Conservation (phyloP, 768 basidiomycete genomes). For the Clitopilus passeckerianus region DNA sequence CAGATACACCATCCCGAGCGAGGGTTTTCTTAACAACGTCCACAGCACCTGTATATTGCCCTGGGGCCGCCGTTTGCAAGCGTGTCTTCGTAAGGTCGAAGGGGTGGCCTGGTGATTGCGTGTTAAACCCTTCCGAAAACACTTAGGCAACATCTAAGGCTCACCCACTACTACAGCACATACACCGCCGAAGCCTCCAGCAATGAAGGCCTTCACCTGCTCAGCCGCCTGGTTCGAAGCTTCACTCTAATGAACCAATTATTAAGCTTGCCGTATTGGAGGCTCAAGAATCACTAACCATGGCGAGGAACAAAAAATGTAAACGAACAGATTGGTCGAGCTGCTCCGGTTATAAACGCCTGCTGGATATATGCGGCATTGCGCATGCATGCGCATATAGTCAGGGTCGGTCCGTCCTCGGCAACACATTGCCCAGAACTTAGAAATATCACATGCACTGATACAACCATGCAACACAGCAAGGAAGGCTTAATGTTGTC, state of each 20-base stretch:
- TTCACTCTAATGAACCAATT: background rate
- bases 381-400: background rate
- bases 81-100: constrained; percentile 98
- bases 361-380: background rate
- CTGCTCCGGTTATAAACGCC: background rate
- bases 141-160: constrained; percentile 21
- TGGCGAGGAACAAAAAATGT: background rate
- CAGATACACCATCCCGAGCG: constrained; percentile 84
- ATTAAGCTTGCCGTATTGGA: background rate
- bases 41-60: constrained; percentile 85
- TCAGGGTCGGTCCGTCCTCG: background rate
- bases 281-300: background rate
- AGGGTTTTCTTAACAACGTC: constrained; percentile 92
- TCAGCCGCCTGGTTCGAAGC: constrained; percentile 26
- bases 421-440: background rate
- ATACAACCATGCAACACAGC: no score
- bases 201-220: constrained; percentile 78
- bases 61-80: constrained; percentile 86
- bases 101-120: constrained; percentile 68
- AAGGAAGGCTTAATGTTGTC: no score
- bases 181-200: constrained; percentile 91
- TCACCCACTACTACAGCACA: constrained; percentile 85
- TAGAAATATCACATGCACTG: background rate
- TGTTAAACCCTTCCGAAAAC: background rate
- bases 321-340: background rate